Evolutionary conservation across 2,329 filamentous ascomycete species (phyloP).

Genomic region (Ophiostoma ulmi): DNA sequence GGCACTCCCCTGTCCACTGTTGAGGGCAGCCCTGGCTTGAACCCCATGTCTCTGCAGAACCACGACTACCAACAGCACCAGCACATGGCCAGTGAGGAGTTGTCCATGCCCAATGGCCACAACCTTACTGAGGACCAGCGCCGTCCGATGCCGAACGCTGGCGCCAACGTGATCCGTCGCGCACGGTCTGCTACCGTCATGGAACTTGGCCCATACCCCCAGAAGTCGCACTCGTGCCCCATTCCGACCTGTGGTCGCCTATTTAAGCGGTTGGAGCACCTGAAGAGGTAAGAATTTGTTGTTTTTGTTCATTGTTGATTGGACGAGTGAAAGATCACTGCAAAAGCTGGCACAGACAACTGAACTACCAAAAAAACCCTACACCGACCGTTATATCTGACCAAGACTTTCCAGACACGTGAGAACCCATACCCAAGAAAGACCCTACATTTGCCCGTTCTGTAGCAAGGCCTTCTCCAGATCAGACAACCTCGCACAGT

Average conservation of each 20-base stretch:
- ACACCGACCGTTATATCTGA: conserved; percentile 34
- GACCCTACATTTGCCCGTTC: conserved; percentile 93
- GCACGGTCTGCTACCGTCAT: conserved; percentile 93
- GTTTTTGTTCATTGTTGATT: conserved; percentile 20
- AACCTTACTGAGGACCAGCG: conserved; percentile 59
- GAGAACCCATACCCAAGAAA: conserved; percentile 97
- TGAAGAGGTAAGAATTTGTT: conserved; percentile 77
- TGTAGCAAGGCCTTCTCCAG: conserved; percentile 99
- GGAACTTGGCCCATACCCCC: conserved; percentile 92
- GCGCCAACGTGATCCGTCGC: conserved; percentile 74
- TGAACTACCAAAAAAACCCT: conserved; percentile 21
- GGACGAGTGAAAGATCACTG: conserved; percentile 14
- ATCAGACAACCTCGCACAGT: conserved; percentile 98
- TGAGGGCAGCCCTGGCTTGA: conserved; percentile 73
- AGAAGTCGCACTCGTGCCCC: conserved; percentile 98
- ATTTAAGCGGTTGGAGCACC: conserved; percentile 98
- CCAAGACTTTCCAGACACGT: conserved; percentile 68
- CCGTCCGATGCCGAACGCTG: conserved; percentile 60
- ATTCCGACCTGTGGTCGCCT: conserved; percentile 95
- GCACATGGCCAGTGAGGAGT: conserved; percentile 60
- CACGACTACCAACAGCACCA: conserved; percentile 49
- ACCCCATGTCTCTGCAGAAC: conserved; percentile 57
- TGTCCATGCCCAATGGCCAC: conserved; percentile 42
- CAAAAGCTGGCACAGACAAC: conserved; percentile 4
- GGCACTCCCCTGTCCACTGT: conserved; percentile 83